Conservation (phyloP, 306 rosid species). For the Prunus armeniaca region DNA sequence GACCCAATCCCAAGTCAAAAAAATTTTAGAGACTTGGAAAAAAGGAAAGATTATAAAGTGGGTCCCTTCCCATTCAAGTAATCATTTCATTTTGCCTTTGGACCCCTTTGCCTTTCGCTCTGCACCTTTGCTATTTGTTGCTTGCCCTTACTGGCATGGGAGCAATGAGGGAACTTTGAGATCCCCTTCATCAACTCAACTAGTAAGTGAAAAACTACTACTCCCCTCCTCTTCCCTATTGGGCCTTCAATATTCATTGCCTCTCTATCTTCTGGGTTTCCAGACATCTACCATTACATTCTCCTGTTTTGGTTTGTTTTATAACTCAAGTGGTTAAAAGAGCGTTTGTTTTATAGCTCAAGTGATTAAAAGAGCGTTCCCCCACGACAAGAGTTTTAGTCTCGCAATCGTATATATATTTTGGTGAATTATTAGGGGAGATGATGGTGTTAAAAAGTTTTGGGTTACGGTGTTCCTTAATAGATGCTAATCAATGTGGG, state of each 20-base stretch:
- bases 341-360: no score
- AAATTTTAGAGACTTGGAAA: constrained; percentile 55
- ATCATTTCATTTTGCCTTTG: constrained; percentile 71
- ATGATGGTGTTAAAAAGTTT: background rate
- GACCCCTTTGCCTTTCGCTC: constrained; percentile 66
- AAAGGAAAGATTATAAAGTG: constrained; percentile 55
- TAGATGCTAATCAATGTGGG: background rate
- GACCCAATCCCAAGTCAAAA: constrained; percentile 94
- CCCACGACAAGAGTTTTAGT: background rate
- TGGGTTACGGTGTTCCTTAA: constrained; percentile 12
- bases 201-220: background rate
- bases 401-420: background rate
- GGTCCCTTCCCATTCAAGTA: constrained; percentile 75
- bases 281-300: background rate
- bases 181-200: constrained; percentile 28
- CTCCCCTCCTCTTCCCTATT: background rate
- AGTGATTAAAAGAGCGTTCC: no score
- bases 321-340: no score
- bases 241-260: background rate
- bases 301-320: no score
- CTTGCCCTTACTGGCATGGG: background rate
- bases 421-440: background rate
- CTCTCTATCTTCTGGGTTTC: background rate
- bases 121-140: constrained; percentile 44
- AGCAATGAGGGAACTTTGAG: constrained; percentile 43